Base-by-base conservation (phyloP, 1,139 yeast species). In the Lodderomyces oxycetoniae region DNA sequence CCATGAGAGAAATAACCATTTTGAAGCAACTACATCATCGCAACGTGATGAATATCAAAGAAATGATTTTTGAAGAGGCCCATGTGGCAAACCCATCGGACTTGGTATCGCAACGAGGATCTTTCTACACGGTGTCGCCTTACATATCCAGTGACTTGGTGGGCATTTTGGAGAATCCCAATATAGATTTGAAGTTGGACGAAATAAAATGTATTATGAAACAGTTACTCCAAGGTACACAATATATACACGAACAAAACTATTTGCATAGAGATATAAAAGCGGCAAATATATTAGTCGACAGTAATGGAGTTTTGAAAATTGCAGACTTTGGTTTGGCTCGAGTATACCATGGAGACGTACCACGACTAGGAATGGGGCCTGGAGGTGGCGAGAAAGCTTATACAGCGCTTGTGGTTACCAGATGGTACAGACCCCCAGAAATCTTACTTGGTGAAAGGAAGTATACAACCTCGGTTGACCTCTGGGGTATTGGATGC, bases 381-480 rank as follows among this genome's bases (percentile, higher is more conserved):
- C 79, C 79, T 0, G 87, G 87, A 16, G 94, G 95, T 2, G 93
- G 95, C 0, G 77, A 74, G 17, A 67, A 79, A 14, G 74, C 75
- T 31, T 88, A 91, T 52, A 93, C 99, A 0, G 89, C 87, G 3
- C 71, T 88, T 41, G 98, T 91, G 3, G 97, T 91, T 16, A 91
- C 98, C 0, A 64, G 98, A 47, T 91, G 98, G 98, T 91, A 93
- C 57, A 69, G 99, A 39, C 94, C 98, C 1, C 98, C 97, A 0
- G 96, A 91, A 55, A 68, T 91, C 15, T 70, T 91, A 16, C 60
- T 91, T 35, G 96, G 96, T 2, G 95, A 88, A 47, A 67, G 83
- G 41, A 67, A 73, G 40, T 91, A 91, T 52, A 88, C 97, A 2
- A 85, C 96, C 0, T 94, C 97, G 0, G 89, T 91, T 13, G 96